Conservation (phyloP, 495 filamentous ascomycete genomes). For the Ramalina intermedia region DNA sequence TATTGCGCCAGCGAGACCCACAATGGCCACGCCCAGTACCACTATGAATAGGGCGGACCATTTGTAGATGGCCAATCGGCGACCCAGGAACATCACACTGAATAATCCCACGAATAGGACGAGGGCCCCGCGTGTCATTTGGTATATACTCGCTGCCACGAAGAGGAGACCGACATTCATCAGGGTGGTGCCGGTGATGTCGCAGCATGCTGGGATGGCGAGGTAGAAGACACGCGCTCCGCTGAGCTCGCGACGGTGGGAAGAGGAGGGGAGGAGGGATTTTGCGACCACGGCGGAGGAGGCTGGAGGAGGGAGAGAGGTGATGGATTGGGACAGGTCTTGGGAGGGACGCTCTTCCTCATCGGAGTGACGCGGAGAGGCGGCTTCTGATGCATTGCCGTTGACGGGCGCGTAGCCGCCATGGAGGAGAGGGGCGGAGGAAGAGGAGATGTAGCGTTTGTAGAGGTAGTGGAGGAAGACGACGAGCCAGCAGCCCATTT, state of each 20-base stretch:
- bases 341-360: conserved; percentile 22
- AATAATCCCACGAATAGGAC: conserved; percentile 93
- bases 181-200: conserved; percentile 86
- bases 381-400: conserved; percentile 26
- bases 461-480: conserved; percentile 52
- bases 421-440: conserved; percentile 29
- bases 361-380: conserved; percentile 15
- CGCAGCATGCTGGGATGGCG: conserved; percentile 78
- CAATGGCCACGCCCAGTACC: conserved; percentile 73
- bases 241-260: conserved; percentile 40
- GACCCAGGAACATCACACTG: conserved; percentile 76
- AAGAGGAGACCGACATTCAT: conserved; percentile 94
- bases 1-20: conserved; percentile 76
- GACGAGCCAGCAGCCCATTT: conserved; percentile 85
- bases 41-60: conserved; percentile 82
- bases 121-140: conserved; percentile 92
- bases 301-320: conserved; percentile 23
- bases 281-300: conserved; percentile 36
- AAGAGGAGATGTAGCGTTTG: conserved; percentile 34
- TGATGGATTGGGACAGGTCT: background rate
- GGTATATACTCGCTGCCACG: conserved; percentile 89
- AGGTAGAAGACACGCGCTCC: conserved; percentile 66
- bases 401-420: conserved; percentile 52
- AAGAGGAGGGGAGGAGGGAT: conserved; percentile 24
- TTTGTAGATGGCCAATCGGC: conserved; percentile 66